A percentile compares a stretch with the other conserved stretches of the same genome.
Conservation (phyloP, 106 monocot species). For the Dendrobium chrysotoxum region DNA sequence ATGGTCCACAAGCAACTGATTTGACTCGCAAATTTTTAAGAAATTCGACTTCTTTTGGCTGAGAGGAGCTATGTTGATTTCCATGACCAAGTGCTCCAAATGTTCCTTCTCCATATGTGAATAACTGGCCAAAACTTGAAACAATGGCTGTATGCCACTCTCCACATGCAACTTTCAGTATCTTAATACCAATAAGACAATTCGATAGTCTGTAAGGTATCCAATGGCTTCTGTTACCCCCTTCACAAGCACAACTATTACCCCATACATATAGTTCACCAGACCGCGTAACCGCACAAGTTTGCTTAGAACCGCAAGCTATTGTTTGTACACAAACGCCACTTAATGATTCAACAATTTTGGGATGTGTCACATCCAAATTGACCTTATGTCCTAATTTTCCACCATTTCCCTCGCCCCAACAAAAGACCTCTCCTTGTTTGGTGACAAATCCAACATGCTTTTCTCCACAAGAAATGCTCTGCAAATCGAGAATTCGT, state of each 20-base stretch:
- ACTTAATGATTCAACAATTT: slow-evolving; percentile 38
- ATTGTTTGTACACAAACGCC: slow-evolving; percentile 21
- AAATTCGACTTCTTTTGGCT: slow-evolving; percentile 50
- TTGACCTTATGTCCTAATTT: slow-evolving; percentile 44
- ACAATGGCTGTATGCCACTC: slow-evolving; percentile 56
- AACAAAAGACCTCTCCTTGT: slow-evolving; percentile 54
- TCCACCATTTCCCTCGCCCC: slow-evolving; percentile 51
- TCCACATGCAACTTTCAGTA: slow-evolving; percentile 50
- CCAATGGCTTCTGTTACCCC: slow-evolving; percentile 28
- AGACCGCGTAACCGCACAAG: slow-evolving; percentile 48
- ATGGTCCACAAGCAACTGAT: slow-evolving; percentile 56
- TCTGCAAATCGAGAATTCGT: slow-evolving; percentile 33
- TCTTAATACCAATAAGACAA: slow-evolving; percentile 22
- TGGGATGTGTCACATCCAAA: slow-evolving; percentile 33
- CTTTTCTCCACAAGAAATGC: slow-evolving; percentile 52
- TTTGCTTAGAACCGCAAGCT: slow-evolving; percentile 34
- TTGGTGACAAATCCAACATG: slow-evolving; percentile 59
- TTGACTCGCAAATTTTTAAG: slow-evolving; percentile 44
- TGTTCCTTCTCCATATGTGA: slow-evolving; percentile 62
- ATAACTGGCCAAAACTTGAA: slow-evolving; percentile 36
- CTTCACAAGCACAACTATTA: slow-evolving; percentile 11
- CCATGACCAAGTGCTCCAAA: slow-evolving; percentile 72
- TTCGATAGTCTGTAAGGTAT: slow-evolving; percentile 40
- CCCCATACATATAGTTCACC: slow-evolving; percentile 68
- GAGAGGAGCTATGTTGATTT: slow-evolving; percentile 26